Evolutionary conservation across 176 grass and related monocot genomes (phyloP).

Genomic region (Oryza rufipogon): DNA sequence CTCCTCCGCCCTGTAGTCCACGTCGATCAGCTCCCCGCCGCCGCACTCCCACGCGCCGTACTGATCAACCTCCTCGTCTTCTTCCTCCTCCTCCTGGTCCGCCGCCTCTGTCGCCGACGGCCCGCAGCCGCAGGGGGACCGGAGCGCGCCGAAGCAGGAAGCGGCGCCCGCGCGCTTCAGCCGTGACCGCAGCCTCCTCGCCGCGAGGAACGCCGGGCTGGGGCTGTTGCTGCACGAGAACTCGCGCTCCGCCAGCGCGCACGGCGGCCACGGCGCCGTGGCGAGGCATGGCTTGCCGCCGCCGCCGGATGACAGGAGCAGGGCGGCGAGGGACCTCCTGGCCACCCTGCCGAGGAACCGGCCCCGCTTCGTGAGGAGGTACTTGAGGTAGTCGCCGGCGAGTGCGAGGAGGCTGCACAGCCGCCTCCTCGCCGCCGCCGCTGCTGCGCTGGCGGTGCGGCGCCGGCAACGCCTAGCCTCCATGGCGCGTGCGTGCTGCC

Average conservation of each 20-base stretch:
- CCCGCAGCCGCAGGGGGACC: constrained; percentile 23
- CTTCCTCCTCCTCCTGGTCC: constrained; percentile 2
- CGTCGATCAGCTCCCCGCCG: constrained; percentile 45
- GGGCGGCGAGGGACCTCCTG: constrained; percentile 44
- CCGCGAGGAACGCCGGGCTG: constrained; percentile 40
- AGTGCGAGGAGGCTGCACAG: constrained; percentile 35
- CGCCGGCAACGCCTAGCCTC: constrained; percentile 18
- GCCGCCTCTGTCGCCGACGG: not conserved
- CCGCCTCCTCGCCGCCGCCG: constrained; percentile 14
- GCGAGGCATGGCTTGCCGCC: constrained; percentile 2
- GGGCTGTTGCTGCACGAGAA: constrained; percentile 84
- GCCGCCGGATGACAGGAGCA: constrained; percentile 5
- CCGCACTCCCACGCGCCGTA: constrained; percentile 4
- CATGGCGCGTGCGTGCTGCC: not conserved
- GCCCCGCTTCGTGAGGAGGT: constrained; percentile 54
- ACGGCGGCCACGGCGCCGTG: not conserved
- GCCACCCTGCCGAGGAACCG: constrained; percentile 48
- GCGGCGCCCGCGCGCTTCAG: constrained; percentile 1
- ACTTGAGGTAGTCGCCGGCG: constrained; percentile 55
- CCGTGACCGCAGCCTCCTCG: constrained; percentile 51
- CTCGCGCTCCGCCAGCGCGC: constrained; percentile 53
- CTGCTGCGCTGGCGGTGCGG: not conserved
- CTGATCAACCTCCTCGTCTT: constrained; percentile 25
- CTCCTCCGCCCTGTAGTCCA: constrained; percentile 84
- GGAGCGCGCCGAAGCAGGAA: constrained; percentile 37